A percentile compares a stretch with the other conserved stretches of the same genome.
These are phyloP conservation scores for Trichocladium uniseriatum DNA, from an alignment of 495 filamentous ascomycete species.

Conservation along the genomic window DNA sequence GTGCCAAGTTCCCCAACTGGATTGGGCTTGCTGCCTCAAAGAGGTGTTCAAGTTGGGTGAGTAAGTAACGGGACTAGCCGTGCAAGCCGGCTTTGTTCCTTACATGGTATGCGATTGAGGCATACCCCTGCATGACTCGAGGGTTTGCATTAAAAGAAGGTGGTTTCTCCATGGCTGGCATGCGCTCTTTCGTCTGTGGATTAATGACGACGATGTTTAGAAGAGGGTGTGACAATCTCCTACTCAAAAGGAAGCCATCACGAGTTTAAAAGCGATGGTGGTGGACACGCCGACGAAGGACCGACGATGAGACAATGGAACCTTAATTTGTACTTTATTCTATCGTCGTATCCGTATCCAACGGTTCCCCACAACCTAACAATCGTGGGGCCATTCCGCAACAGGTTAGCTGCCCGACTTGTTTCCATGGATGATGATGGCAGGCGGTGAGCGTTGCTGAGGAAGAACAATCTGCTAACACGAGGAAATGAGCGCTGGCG, in stretches of 20 bases:
- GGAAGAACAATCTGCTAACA: too few relatives aligned
- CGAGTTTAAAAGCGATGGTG: background rate
- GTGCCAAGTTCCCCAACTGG: too few relatives aligned
- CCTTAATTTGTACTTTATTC: background rate
- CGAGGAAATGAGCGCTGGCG: too few relatives aligned
- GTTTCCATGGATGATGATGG: too few relatives aligned
- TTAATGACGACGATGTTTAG: background rate
- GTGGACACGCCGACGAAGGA: background rate
- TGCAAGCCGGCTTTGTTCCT: too few relatives aligned
- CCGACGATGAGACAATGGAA: background rate
- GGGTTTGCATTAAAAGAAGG: slow-evolving; percentile 1
- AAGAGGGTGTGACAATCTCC: background rate
- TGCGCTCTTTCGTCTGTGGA: background rate
- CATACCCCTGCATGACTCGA: background rate
- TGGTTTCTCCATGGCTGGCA: too few relatives aligned
- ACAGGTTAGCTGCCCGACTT: background rate
- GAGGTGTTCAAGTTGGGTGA: too few relatives aligned
- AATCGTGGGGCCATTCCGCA: background rate
- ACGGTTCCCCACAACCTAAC: background rate
- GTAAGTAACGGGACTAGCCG: too few relatives aligned
- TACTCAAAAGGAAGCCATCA: background rate
- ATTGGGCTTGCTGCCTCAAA: too few relatives aligned
- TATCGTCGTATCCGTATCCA: background rate
- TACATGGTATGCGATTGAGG: slow-evolving; percentile 3
- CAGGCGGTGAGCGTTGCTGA: too few relatives aligned